These are phyloP conservation scores for Fusarium avenaceum DNA, from an alignment of 2,329 filamentous ascomycete species.

Conservation along the genomic window DNA sequence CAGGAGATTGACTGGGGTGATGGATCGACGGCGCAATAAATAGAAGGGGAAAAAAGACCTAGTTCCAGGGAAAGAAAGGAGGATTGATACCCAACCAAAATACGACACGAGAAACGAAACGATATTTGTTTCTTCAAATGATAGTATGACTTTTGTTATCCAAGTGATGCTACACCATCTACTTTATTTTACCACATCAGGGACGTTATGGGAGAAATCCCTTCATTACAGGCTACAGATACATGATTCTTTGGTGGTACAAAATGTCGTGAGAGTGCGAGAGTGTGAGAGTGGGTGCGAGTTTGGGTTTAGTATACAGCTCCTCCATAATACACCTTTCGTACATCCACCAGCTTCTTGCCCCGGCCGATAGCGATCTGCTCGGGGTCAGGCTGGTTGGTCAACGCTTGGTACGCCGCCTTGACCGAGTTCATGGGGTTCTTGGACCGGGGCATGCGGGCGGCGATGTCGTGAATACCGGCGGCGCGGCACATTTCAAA, in stretches of 20 bases:
- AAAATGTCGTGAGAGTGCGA: slow-evolving; percentile 23
- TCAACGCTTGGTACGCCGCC: slow-evolving; percentile 85
- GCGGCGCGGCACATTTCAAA: slow-evolving; percentile 93
- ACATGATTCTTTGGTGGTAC: slow-evolving; percentile 46
- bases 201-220: slow-evolving; percentile 22
- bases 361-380: slow-evolving; percentile 89
- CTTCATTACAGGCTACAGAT: slow-evolving; percentile 47
- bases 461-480: slow-evolving; percentile 89
- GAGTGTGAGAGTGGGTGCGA: not conserved
- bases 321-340: slow-evolving; percentile 97
- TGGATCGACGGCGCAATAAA: slow-evolving; percentile 56
- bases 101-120: slow-evolving; percentile 40
- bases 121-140: slow-evolving; percentile 8
- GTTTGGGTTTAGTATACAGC: slow-evolving; percentile 67
- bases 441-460: slow-evolving; percentile 83
- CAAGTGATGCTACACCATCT: slow-evolving; percentile 33
- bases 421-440: slow-evolving; percentile 99
- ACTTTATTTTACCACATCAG: slow-evolving; percentile 22
- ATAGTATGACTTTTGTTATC: slow-evolving; percentile 25
- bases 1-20: slow-evolving; percentile 88
- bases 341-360: slow-evolving; percentile 94
- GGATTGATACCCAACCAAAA: slow-evolving; percentile 40
- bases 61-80: slow-evolving; percentile 1
- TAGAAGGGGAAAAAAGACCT: not conserved
- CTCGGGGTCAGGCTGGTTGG: slow-evolving; percentile 87